A percentile compares a stretch with the other conserved stretches of the same genome.
phyloP scores from a whole-genome alignment of 1,139 yeast species.

The Suzukiozyma palmioleophila region DNA sequence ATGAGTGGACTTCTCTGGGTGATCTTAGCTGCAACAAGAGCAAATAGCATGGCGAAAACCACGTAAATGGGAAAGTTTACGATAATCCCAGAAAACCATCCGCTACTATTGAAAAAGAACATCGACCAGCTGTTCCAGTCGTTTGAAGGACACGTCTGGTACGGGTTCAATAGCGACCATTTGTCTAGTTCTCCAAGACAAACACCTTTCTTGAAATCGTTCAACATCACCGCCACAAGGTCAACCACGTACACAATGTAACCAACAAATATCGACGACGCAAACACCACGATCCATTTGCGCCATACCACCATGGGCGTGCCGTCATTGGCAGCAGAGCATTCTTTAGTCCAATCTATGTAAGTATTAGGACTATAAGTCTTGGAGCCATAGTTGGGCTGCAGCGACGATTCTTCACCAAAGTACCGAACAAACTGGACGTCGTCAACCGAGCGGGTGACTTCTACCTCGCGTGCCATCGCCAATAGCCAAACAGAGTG shows the following conservation, averaged over 20 bases:
- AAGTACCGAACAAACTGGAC: constrained; percentile 3
- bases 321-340: constrained; percentile 13
- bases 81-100: constrained; percentile 16
- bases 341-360: constrained; percentile 32
- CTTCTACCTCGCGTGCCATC: background rate
- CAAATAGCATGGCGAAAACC: constrained; percentile 23
- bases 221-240: constrained; percentile 56
- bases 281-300: constrained; percentile 58
- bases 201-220: constrained; percentile 52
- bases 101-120: constrained; percentile 21
- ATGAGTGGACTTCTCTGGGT: constrained; percentile 41
- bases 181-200: constrained; percentile 34
- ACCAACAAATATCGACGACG: constrained; percentile 56
- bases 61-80: constrained; percentile 38
- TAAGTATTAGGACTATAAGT: constrained; percentile 29
- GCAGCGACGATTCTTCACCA: background rate
- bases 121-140: constrained; percentile 42
- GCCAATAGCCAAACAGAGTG: background rate
- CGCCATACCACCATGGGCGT: constrained; percentile 9
- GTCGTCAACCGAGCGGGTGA: constrained; percentile 5
- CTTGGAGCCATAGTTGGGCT: constrained; percentile 5
- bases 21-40: constrained; percentile 27
- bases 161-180: constrained; percentile 44
- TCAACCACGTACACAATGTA: constrained; percentile 57
- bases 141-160: constrained; percentile 41